Conservation (phyloP, 1,139 yeast species). For the Yamadazyma sp. region DNA sequence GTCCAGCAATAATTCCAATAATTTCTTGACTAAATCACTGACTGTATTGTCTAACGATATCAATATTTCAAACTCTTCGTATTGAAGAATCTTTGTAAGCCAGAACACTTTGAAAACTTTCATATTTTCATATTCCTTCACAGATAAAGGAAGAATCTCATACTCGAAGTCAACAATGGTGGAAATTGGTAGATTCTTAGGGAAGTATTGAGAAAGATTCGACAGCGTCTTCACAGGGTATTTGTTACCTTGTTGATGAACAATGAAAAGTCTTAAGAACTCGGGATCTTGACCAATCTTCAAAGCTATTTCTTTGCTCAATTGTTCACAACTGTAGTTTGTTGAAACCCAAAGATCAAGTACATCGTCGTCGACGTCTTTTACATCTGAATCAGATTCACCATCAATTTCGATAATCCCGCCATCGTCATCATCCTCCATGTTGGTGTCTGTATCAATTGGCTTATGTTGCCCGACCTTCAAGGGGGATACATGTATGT, state of each 20-base stretch:
- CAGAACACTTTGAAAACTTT: constrained; percentile 61
- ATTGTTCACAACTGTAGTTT: constrained; percentile 54
- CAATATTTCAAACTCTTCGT: constrained; percentile 66
- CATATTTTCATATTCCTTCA: constrained; percentile 77
- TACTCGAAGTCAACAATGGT: constrained; percentile 58
- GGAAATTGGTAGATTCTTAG: constrained; percentile 48
- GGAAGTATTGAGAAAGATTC: constrained; percentile 46
- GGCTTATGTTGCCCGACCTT: constrained; percentile 10
- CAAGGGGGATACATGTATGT: constrained; percentile 54
- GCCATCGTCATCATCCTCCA: constrained; percentile 4
- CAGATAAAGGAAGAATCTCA: constrained; percentile 72
- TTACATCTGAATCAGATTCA: constrained; percentile 18
- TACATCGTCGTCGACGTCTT: constrained; percentile 18
- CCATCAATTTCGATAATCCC: constrained; percentile 27
- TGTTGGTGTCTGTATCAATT: neutral
- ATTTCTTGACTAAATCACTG: constrained; percentile 52
- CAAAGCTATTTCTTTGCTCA: constrained; percentile 61
- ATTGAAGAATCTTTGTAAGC: constrained; percentile 63
- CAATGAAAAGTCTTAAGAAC: constrained; percentile 63
- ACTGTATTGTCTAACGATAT: constrained; percentile 64
- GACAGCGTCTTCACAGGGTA: constrained; percentile 46
- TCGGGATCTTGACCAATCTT: constrained; percentile 56
- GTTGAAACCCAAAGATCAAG: constrained; percentile 74
- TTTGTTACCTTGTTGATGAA: constrained; percentile 55
- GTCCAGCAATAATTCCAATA: constrained; percentile 57